Evolutionary conservation across 495 filamentous ascomycete species (phyloP), one percentile per base, ranked within the genome.

Genomic region (Lasiosphaeris hirsuta): DNA sequence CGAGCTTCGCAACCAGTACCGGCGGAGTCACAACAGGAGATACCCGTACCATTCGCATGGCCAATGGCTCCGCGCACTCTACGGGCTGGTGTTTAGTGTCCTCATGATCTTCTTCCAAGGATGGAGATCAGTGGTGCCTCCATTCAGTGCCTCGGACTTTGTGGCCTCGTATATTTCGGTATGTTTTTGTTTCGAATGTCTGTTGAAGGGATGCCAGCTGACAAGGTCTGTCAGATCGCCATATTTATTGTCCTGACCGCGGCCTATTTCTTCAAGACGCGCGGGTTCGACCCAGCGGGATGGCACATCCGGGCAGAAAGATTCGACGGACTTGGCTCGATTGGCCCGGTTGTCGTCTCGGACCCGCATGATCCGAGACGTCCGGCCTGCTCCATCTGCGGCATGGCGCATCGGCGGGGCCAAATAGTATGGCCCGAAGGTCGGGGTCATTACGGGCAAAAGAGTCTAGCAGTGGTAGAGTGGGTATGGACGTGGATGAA

Each of bases 91-190:
- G 9, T 68, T 65, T 49, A 71, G 70, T 56, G 41, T 65, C 9
- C 45, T 75, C 0, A 54, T 77, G 18, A 63, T 73, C 40, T 37
- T 77, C 4, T 75, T 75, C 58, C 72, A 73, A 43, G 72, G 73
- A 1, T 75, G 73, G 72, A 62, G 66, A 7, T 63, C 71, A 11
- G 60, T 75, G 35, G 56, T 68, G n/a, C 18, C 13, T 9, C 74
- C 70, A 14, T 60, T 71, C 30, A 60, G 41, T 37, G 48, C 49
- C 1, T 36, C 47, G 0, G 72, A 73, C 61, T 77, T 77, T 61
- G 54, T 77, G 9, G 72, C 70, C 9, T 68, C 61, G 5, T 77
- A 7, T 51, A 19, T 51, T 41, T 38, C n/a, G 36, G 49, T 14
- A 17, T 1, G 37, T 11, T 33, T 40, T 51, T 9, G 14, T 4